Percentiles rank a stretch among this genome's conserved stretches.
These are phyloP conservation scores for Naganishia albida DNA, from an alignment of 1,284 basidiomycete species.

Conservation along the genomic window DNA sequence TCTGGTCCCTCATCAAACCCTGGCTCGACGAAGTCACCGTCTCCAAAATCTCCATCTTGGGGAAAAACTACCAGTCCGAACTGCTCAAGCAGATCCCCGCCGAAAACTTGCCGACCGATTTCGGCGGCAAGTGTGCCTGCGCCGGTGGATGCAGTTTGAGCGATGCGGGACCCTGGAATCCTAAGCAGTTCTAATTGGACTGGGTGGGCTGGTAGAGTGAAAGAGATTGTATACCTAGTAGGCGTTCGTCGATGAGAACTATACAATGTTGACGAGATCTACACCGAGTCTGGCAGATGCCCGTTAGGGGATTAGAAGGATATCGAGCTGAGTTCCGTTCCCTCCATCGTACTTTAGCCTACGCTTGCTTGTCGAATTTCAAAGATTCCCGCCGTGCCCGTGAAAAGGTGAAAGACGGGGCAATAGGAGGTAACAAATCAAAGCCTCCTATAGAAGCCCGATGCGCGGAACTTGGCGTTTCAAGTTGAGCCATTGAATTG, in stretches of 20 bases:
- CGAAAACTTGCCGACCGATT: slow-evolving; percentile 79
- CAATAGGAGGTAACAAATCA: too few species aligned
- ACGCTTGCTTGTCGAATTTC: too few species aligned
- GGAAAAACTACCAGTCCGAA: slow-evolving; percentile 63
- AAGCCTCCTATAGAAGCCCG: too few species aligned
- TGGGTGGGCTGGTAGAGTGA: not conserved
- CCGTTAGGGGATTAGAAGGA: too few species aligned
- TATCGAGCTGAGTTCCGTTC: too few species aligned
- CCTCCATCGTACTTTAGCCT: too few species aligned
- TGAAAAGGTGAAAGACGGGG: too few species aligned
- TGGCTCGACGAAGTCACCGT: slow-evolving; percentile 97
- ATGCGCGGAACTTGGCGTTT: too few species aligned
- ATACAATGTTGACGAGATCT: not conserved
- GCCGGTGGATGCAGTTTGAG: slow-evolving; percentile 79
- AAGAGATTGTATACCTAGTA: slow-evolving; percentile 9
- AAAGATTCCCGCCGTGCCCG: too few species aligned
- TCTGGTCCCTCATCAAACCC: slow-evolving; percentile 87
- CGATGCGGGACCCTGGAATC: slow-evolving; percentile 93
- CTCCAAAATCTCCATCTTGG: slow-evolving; percentile 84
- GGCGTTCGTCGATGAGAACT: slow-evolving; percentile 13
- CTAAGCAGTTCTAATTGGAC: slow-evolving; percentile 8
- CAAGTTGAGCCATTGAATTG: too few species aligned
- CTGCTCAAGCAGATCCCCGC: slow-evolving; percentile 76
- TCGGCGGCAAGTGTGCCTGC: slow-evolving; percentile 83
- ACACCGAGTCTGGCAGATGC: not conserved